phyloP scores from a whole-genome alignment of 2,329 filamentous ascomycete species.

The Taxawa tesnikishii region DNA sequence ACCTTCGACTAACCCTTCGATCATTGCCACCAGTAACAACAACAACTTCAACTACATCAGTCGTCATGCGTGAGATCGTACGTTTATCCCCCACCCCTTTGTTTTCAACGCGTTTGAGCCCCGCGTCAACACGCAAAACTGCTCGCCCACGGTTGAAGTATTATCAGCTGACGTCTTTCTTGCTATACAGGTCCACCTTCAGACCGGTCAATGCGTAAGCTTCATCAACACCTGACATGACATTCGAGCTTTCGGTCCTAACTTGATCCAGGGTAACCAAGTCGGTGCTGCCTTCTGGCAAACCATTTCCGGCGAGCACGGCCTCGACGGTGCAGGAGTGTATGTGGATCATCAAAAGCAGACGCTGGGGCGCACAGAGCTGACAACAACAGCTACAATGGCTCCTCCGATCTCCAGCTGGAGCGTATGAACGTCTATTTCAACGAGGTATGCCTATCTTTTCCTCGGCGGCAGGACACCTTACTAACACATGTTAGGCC shows the following conservation, averaged over 20 bases:
- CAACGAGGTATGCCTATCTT: conserved; percentile 59
- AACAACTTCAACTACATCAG: conserved; percentile 5
- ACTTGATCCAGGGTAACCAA: conserved; percentile 76
- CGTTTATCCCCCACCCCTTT: conserved; percentile 23
- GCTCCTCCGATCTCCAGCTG: conserved; percentile 95
- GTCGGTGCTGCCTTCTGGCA: conserved; percentile 99
- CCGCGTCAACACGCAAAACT: conserved; percentile 24
- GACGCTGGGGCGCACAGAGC: conserved; percentile 5
- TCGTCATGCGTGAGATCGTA: conserved; percentile 59
- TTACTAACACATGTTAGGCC: conserved; percentile 45
- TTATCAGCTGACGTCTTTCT: conserved; percentile 44
- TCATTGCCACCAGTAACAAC: conserved; percentile 2
- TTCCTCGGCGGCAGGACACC: conserved; percentile 9
- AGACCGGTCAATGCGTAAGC: conserved; percentile 98
- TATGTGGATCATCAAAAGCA: conserved; percentile 38
- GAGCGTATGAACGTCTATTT: conserved; percentile 99
- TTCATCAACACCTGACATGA: conserved; percentile 10
- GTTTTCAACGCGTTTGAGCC: conserved; percentile 31
- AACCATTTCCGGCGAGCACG: conserved; percentile 59
- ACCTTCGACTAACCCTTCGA: conserved; percentile 6
- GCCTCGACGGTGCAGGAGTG: conserved; percentile 94
- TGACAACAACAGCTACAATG: conserved; percentile 64
- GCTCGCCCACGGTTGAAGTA: conserved; percentile 25
- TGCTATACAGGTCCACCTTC: conserved; percentile 79
- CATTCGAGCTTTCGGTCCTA: conserved; percentile 16